Conservation (phyloP, 306 rosid species). For the Fragaria ananassa region DNA sequence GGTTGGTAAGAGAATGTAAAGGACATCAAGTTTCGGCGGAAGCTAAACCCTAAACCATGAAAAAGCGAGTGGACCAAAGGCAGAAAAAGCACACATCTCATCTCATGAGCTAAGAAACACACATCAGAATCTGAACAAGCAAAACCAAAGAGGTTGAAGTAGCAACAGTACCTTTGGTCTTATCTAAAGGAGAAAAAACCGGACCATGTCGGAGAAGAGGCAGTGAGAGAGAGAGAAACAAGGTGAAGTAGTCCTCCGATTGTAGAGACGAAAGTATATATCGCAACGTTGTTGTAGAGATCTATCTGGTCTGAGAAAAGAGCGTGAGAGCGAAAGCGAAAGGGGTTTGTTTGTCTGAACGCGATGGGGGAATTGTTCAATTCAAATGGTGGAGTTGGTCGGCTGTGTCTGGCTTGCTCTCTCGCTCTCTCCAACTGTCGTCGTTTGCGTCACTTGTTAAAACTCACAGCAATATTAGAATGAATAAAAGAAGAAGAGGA, state of each 20-base stretch:
- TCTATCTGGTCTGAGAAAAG: neutral
- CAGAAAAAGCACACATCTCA: slow-evolving; percentile 7
- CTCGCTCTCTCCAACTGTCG: slow-evolving; percentile 1
- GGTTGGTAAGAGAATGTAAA: neutral
- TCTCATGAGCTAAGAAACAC: neutral
- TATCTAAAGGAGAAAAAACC: slow-evolving; percentile 13
- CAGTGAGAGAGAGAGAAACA: neutral
- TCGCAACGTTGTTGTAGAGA: neutral
- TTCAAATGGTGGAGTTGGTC: slow-evolving; percentile 14
- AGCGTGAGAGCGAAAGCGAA: slow-evolving; percentile 5
- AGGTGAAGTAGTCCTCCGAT: neutral
- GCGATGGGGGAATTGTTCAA: slow-evolving; percentile 18
- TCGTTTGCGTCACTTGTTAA: neutral
- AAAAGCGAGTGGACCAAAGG: slow-evolving; percentile 12
- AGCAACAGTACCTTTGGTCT: neutral
- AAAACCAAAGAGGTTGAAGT: neutral
- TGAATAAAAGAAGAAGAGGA: neutral
- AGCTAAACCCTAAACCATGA: slow-evolving; percentile 2
- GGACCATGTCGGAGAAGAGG: slow-evolving; percentile 17
- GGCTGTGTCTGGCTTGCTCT: neutral
- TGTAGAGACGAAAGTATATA: neutral
- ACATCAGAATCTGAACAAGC: slow-evolving; percentile 4
- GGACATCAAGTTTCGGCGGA: neutral
- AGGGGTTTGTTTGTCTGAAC: neutral
- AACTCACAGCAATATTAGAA: neutral